Conservation (phyloP, 2,329 filamentous ascomycete genomes). For the Exophiala mesophila region DNA sequence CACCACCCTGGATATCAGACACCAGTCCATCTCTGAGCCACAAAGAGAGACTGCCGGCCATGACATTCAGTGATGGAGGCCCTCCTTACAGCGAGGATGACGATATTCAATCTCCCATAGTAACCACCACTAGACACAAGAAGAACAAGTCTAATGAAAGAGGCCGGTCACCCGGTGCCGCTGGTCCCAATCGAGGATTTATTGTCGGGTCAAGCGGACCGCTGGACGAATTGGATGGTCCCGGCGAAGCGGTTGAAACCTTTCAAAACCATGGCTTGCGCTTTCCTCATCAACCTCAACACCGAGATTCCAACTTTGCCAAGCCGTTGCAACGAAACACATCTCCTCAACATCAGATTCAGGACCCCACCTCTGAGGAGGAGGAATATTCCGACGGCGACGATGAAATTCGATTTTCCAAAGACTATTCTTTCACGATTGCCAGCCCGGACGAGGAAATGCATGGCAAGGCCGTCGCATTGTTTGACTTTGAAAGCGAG, state of each 20-base stretch:
- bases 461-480: constrained; percentile 89
- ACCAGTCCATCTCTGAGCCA: constrained; percentile 44
- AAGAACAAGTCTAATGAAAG: constrained; percentile 68
- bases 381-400: constrained; percentile 51
- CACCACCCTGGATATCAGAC: constrained; percentile 37
- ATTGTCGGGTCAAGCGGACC: constrained; percentile 64
- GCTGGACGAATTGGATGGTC: constrained; percentile 64
- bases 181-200: constrained; percentile 60
- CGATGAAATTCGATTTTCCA: constrained; percentile 70
- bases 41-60: constrained; percentile 65
- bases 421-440: constrained; percentile 91
- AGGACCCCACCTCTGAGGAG: constrained; percentile 37
- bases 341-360: constrained; percentile 11
- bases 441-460: constrained; percentile 95
- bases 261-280: constrained; percentile 42
- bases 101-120: constrained; percentile 81
- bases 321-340: constrained; percentile 35
- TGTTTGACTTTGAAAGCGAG: constrained; percentile 92
- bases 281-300: constrained; percentile 53
- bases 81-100: constrained; percentile 95
- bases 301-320: constrained; percentile 53
- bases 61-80: constrained; percentile 72
- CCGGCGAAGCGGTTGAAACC: constrained; percentile 74
- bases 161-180: constrained; percentile 44
- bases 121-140: constrained; percentile 77